A percentile compares a stretch with the other conserved stretches of the same genome.
These are phyloP conservation scores for Staphylotrichum tortipilum DNA, from an alignment of 495 filamentous ascomycete species.

Conservation along the genomic window DNA sequence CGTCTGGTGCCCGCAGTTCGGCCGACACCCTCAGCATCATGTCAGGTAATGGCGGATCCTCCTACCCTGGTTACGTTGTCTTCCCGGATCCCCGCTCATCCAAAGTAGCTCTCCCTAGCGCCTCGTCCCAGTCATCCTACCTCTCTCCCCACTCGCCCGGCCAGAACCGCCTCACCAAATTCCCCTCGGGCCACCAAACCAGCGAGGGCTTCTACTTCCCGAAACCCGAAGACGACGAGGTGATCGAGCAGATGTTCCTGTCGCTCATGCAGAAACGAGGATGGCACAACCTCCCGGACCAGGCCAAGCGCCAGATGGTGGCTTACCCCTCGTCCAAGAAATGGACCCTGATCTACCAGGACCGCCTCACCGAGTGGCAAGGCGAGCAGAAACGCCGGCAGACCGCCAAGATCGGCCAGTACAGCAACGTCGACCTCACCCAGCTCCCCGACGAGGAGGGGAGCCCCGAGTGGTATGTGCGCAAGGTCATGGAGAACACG, in stretches of 20 bases:
- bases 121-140: constrained; percentile 42
- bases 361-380: constrained; percentile 86
- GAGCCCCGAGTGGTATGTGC: constrained; percentile 96
- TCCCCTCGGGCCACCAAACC: constrained; percentile 39
- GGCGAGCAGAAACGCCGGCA: constrained; percentile 82
- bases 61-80: constrained; percentile 63
- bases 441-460: constrained; percentile 83
- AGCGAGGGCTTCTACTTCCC: constrained; percentile 56
- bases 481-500: constrained; percentile 90
- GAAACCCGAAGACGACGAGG: constrained; percentile 67
- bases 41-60: constrained; percentile 62
- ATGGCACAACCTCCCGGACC: constrained; percentile 94
- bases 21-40: constrained; percentile 44
- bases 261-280: constrained; percentile 95
- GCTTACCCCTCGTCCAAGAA: constrained; percentile 90
- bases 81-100: constrained; percentile 62
- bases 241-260: constrained; percentile 88
- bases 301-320: constrained; percentile 88
- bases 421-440: constrained; percentile 48
- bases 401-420: constrained; percentile 59
- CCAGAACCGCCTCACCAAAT: constrained; percentile 44
- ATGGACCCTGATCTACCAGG: constrained; percentile 94
- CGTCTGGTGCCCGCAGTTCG: constrained; percentile 36
- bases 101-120: constrained; percentile 40
- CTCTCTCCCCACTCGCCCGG: constrained; percentile 38